Conservation (phyloP, 257 asterid species). For the Buddleja alternifolia region DNA sequence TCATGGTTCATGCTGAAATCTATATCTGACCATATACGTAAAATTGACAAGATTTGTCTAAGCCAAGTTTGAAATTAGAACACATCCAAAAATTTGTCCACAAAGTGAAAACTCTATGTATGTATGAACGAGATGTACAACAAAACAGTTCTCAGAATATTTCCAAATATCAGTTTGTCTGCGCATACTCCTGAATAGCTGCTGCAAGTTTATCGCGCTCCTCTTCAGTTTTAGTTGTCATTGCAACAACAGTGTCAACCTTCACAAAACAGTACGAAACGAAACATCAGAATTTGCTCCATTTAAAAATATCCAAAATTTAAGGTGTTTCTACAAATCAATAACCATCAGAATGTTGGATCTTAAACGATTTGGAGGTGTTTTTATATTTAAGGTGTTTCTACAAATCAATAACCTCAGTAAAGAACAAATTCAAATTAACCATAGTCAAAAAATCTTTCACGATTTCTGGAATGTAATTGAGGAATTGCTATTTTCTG, state of each 20-base stretch:
- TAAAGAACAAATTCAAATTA: too few species aligned
- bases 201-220: slow-evolving; percentile 84
- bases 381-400: not conserved
- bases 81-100: not conserved
- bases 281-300: slow-evolving; percentile 25
- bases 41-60: too few species aligned
- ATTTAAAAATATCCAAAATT: not conserved
- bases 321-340: slow-evolving; percentile 5
- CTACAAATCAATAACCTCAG: too few species aligned
- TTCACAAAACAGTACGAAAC: slow-evolving; percentile 21
- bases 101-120: slow-evolving; percentile 7
- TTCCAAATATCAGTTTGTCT: slow-evolving; percentile 45
- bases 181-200: slow-evolving; percentile 79
- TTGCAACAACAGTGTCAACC: slow-evolving; percentile 70
- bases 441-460: too few species aligned
- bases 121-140: slow-evolving; percentile 45
- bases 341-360: too few species aligned
- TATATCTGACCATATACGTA: too few species aligned
- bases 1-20: too few species aligned
- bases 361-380: too few species aligned
- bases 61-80: too few species aligned
- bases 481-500: not conserved
- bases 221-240: slow-evolving; percentile 69
- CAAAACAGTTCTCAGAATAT: slow-evolving; percentile 29
- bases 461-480: too few species aligned